phyloP scores from a whole-genome alignment of 179 eudicot species.

The Nepenthes alata region DNA sequence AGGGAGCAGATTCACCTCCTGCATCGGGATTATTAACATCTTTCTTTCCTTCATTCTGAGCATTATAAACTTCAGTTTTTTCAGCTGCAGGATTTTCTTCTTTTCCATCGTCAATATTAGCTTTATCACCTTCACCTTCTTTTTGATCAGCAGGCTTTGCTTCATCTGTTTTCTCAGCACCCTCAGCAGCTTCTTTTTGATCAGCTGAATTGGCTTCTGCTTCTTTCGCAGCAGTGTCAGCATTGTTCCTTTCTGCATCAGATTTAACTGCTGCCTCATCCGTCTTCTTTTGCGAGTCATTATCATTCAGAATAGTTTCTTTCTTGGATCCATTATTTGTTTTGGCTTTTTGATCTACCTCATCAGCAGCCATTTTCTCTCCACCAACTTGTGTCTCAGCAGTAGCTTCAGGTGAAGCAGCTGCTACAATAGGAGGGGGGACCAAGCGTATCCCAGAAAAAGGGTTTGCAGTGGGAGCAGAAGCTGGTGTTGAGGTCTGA shows the following conservation, averaged over 20 bases:
- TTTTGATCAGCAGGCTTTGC: conserved; percentile 6
- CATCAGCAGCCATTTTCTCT: conserved; percentile 22
- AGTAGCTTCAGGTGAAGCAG: conserved; percentile 16
- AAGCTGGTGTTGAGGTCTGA: conserved; percentile 37
- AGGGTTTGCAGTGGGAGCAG: conserved; percentile 65
- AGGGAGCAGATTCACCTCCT: conserved; percentile 25
- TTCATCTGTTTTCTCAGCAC: conserved; percentile 21
- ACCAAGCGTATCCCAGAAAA: conserved; percentile 72
- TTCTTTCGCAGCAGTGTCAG: conserved; percentile 9
- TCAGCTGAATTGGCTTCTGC: conserved; percentile 12
- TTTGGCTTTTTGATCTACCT: conserved; percentile 21
- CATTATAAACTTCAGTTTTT: conserved; percentile 18
- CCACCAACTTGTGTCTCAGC: conserved; percentile 13
- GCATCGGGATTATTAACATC: conserved; percentile 20
- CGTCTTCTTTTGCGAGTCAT: conserved; percentile 19
- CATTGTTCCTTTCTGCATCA: conserved; percentile 14
- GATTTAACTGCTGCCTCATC: conserved; percentile 16
- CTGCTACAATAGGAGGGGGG: conserved; percentile 25
- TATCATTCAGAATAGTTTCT: conserved; percentile 6
- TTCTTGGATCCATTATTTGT: conserved; percentile 19
- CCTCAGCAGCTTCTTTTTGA: conserved; percentile 17
- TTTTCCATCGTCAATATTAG: conserved; percentile 17
- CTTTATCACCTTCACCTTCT: conserved; percentile 18
- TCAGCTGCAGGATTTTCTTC: conserved; percentile 14
- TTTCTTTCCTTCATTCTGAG: conserved; percentile 17